These are phyloP conservation scores for Ceratocystis colombiana DNA, from an alignment of 2,329 filamentous ascomycete species.

Conservation along the genomic window DNA sequence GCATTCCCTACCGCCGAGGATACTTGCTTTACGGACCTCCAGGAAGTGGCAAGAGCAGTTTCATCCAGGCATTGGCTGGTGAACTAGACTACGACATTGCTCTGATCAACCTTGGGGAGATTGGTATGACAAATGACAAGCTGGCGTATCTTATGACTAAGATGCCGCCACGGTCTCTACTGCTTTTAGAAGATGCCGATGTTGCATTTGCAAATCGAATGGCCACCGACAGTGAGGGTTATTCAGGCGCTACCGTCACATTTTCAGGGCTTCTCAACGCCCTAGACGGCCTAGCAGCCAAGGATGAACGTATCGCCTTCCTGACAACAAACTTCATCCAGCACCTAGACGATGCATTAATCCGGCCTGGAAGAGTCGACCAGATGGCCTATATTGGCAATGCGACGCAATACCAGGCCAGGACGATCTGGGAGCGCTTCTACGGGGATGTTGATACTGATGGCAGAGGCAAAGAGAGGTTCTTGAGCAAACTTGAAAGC, in stretches of 20 bases:
- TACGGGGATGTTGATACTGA: conserved; percentile 70
- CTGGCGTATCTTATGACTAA: conserved; percentile 78
- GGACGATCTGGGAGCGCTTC: conserved; percentile 85
- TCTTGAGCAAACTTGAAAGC: conserved; percentile 59
- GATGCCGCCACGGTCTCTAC: conserved; percentile 68
- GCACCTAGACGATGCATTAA: conserved; percentile 74
- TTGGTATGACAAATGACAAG: conserved; percentile 81
- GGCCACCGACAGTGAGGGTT: conserved; percentile 69
- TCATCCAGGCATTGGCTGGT: conserved; percentile 91
- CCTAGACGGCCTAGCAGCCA: conserved; percentile 83
- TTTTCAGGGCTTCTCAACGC: conserved; percentile 85
- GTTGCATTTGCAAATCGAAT: conserved; percentile 78
- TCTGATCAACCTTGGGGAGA: conserved; percentile 81
- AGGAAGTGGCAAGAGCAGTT: conserved; percentile 87
- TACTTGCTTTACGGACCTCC: conserved; percentile 85
- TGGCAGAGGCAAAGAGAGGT: conserved; percentile 52
- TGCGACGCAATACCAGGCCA: conserved; percentile 75
- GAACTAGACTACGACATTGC: conserved; percentile 86
- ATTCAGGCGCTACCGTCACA: conserved; percentile 77
- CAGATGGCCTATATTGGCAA: conserved; percentile 86
- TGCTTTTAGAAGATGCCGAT: conserved; percentile 82
- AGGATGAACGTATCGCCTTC: conserved; percentile 88
- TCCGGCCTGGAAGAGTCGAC: conserved; percentile 85
- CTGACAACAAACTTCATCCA: conserved; percentile 92
- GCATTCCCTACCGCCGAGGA: conserved; percentile 81